Percentiles rank a stretch among this genome's conserved stretches.
phyloP scores from a whole-genome alignment of 228 moss, liverwort and hornwort genomes.

The Sphagnum fallax region DNA sequence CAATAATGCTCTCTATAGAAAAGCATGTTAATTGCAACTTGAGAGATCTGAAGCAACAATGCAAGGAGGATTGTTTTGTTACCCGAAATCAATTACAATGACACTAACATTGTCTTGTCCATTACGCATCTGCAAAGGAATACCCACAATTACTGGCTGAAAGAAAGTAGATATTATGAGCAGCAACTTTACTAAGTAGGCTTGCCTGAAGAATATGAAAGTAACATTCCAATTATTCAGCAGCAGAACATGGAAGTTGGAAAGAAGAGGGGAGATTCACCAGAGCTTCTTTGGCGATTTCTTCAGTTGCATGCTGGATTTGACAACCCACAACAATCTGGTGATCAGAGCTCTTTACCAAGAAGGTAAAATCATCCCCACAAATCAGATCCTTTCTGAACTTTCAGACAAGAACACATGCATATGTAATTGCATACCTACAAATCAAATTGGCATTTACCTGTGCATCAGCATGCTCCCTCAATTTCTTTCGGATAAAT shows the following conservation, averaged over 20 bases:
- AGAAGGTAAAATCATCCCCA: neutral
- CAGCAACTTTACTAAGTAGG: neutral
- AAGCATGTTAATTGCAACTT: neutral
- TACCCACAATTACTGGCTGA: constrained; percentile 1
- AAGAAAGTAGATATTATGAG: neutral
- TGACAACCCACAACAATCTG: neutral
- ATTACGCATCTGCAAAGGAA: constrained; percentile 55
- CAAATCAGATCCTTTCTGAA: neutral
- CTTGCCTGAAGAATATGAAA: neutral
- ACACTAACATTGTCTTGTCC: constrained; percentile 76
- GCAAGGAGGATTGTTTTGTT: neutral
- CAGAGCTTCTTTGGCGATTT: constrained; percentile 75
- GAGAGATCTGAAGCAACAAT: neutral
- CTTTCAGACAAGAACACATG: too few relatives aligned
- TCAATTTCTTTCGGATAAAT: constrained; percentile 70
- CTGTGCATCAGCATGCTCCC: constrained; percentile 73
- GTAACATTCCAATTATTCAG: neutral
- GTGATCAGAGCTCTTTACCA: neutral
- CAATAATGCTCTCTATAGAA: neutral
- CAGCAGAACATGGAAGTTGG: neutral
- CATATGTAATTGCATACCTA: too few relatives aligned
- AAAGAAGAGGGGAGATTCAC: constrained; percentile 19
- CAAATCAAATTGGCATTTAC: constrained; percentile 12
- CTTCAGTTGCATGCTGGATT: constrained; percentile 67
- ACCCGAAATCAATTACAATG: constrained; percentile 78